Evolutionary conservation across 257 asterid species (phyloP), one percentile per base, ranked within the genome.

Genomic region (Solanum lycopersicoides): DNA sequence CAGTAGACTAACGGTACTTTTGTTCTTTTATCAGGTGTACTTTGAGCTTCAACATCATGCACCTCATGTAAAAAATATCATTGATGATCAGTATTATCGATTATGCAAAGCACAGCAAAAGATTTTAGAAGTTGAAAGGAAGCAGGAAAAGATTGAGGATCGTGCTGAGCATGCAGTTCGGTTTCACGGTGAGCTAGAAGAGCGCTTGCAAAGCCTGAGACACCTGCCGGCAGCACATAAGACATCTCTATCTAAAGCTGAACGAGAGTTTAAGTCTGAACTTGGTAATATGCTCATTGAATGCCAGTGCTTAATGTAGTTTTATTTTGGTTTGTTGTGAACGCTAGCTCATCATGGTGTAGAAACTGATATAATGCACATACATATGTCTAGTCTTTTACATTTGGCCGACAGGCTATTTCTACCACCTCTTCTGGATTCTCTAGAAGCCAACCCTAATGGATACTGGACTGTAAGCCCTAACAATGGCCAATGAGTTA

Each of bases 1-100:
- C 84, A 25, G 35, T 44, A 25, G 39, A 44, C 32, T 32, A 65
- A 32, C 18, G 23, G 80, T 68, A 86, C 34, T 86, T 42, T 84
- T 76, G 20, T 56, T 69, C 83, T 25, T 88, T 86, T 88, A 42
- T 90, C 25, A 95, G 99, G 99, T 97, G 88, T 90, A 93, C 94
- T 95, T 95, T 87, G 99, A 95, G 90, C 95, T 97, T 91, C 94
- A 95, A 90, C 99, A 94, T 90, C 99, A 97, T 82, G 97, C 93
- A 9, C 96, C 99, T 90, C 98, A 93, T 63, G 87, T 92, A 94
- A 97, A 93, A 89, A 93, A 92, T 86, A 89, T 95, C 88, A 87
- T 95, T 21, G 94, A 91, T 35, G 91, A 89, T 86, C 98, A 93
- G 92, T 93, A 92, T 83, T 93, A 97, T 88, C 93, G 94, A 82